Conservation (phyloP, 352 stramenopile species). For the Chrysophaeum taylorii region DNA sequence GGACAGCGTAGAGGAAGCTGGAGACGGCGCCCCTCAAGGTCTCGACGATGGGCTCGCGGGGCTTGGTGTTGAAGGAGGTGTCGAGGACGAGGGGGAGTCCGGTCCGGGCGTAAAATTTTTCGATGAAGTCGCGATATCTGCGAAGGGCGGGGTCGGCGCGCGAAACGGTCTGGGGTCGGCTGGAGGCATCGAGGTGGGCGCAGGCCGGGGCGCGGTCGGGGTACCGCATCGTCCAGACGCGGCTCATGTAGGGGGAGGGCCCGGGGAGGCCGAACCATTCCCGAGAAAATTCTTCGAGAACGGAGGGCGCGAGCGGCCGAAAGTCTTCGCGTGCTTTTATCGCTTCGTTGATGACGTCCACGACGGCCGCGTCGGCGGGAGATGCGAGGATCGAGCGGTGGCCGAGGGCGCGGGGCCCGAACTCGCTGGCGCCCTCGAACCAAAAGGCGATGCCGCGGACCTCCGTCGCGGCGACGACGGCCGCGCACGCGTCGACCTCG, state of each 20-base stretch:
- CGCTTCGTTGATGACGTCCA: conserved; percentile 57
- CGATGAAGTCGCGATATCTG: conserved; percentile 56
- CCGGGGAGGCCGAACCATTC: neutral
- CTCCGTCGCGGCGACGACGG: conserved; percentile 13
- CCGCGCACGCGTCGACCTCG: neutral
- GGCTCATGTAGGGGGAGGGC: conserved; percentile 49
- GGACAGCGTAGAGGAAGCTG: conserved; percentile 36
- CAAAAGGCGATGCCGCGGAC: conserved; percentile 54
- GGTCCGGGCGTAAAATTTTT: conserved; percentile 48
- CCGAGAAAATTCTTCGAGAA: conserved; percentile 41
- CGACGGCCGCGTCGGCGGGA: conserved; percentile 47
- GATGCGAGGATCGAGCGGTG: conserved; percentile 63
- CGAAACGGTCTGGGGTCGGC: conserved; percentile 61
- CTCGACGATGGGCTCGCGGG: conserved; percentile 64
- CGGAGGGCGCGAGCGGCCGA: conserved; percentile 61
- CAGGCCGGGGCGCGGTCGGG: conserved; percentile 49
- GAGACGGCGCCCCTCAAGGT: conserved; percentile 51
- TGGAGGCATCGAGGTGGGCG: conserved; percentile 65
- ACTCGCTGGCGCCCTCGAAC: conserved; percentile 57
- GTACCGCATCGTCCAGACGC: conserved; percentile 44
- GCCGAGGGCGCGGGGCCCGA: conserved; percentile 62
- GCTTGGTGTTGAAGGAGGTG: conserved; percentile 67
- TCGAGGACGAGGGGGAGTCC: conserved; percentile 68
- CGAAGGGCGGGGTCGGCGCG: conserved; percentile 22
- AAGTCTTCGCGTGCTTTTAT: conserved; percentile 64